A percentile compares a stretch with the other conserved stretches of the same genome.
phyloP scores from a whole-genome alignment of 257 asterid genomes.

The Fraxinus quadrangulata region DNA sequence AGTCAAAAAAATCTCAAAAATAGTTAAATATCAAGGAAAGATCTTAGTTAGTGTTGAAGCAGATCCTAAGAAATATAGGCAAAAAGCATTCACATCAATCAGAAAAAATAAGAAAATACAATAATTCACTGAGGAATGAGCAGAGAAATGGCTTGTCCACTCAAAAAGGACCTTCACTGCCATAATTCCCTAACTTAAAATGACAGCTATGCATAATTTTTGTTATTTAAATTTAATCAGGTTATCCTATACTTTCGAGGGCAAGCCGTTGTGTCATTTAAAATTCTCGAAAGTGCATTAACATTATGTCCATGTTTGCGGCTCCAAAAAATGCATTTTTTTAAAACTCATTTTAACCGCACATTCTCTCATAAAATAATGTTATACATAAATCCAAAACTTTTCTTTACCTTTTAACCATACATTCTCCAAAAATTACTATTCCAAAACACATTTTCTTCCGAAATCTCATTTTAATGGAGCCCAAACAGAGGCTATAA shows the following conservation, averaged over 20 bases:
- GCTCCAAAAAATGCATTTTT: too few species aligned
- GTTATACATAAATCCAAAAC: too few species aligned
- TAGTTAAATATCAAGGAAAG: conserved; percentile 15
- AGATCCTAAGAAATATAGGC: neutral
- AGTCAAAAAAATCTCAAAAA: neutral
- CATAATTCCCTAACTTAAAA: neutral
- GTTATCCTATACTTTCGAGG: neutral
- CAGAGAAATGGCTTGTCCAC: neutral
- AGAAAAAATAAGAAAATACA: neutral
- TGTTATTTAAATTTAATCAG: neutral
- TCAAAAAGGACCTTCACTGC: neutral
- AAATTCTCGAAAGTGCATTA: neutral
- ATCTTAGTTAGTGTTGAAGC: neutral
- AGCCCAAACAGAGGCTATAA: neutral
- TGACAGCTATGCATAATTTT: neutral
- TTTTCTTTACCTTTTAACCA: too few species aligned
- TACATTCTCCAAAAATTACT: too few species aligned
- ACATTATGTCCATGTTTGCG: neutral
- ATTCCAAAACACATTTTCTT: too few species aligned
- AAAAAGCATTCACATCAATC: neutral
- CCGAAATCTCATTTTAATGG: too few species aligned
- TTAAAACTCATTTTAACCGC: too few species aligned
- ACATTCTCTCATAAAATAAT: too few species aligned
- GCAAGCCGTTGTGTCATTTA: neutral
- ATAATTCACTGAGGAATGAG: neutral